Conservation (phyloP, 192 early-diverging fungal species). For the Spizellomyces punctatus region DNA sequence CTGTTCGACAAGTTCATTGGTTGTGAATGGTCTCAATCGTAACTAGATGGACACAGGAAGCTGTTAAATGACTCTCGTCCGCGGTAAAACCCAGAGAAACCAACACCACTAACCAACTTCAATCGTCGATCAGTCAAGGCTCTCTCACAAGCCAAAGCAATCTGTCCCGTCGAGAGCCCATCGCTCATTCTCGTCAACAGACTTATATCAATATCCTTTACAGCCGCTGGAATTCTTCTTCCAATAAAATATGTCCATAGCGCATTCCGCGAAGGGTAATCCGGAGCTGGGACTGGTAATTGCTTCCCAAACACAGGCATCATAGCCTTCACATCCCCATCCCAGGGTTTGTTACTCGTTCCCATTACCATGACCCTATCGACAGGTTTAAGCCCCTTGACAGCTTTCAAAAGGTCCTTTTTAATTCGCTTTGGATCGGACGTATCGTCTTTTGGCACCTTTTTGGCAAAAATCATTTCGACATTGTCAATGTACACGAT, state of each 20-base stretch:
- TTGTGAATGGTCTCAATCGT: constrained; percentile 38
- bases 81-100: neutral
- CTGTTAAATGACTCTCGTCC: neutral
- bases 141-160: constrained; percentile 42
- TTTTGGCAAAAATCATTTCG: constrained; percentile 67
- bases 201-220: constrained; percentile 45
- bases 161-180: constrained; percentile 47
- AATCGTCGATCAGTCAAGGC: constrained; percentile 51
- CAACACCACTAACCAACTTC: constrained; percentile 35
- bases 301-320: constrained; percentile 47
- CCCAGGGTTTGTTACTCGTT: constrained; percentile 61
- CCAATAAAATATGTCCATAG: constrained; percentile 51
- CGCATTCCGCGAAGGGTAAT: constrained; percentile 45
- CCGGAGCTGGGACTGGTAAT: constrained; percentile 47
- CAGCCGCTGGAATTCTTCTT: constrained; percentile 16
- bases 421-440: constrained; percentile 66
- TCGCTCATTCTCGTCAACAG: constrained; percentile 52
- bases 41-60: constrained; percentile 23
- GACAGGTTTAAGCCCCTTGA: constrained; percentile 51
- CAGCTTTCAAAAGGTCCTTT: constrained; percentile 58
- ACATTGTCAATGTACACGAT: constrained; percentile 61
- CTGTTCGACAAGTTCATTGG: constrained; percentile 57
- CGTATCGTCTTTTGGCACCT: constrained; percentile 66
- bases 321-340: constrained; percentile 55
- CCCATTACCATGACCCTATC: constrained; percentile 58